Evolutionary conservation across 176 grass and related monocot species (phyloP), one percentile per base, ranked within the genome.

Genomic region (Microstegium vimineum): DNA sequence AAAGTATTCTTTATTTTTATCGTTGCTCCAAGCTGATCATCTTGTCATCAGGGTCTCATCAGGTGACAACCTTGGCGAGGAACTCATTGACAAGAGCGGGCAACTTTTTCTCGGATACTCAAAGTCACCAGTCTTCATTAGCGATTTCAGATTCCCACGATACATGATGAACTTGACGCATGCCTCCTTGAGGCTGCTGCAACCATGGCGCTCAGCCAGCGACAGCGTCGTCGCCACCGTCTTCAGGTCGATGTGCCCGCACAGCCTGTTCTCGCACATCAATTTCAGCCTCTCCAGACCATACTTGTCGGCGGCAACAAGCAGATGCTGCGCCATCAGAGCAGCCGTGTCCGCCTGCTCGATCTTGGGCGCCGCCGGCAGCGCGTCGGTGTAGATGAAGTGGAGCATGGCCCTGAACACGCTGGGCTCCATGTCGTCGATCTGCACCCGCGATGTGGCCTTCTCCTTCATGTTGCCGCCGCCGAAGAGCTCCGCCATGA

Each of bases 291-390:
- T 78, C 34, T 88, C 52, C 5, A 87, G 2, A 17, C 32, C 46
- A 64, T 88, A 88, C n/a, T 8, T 61, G 68, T 83, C 86, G 1
- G 72, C 86, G 13, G 86, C 86, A 16, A 74, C 86, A 52, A 88
- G 80, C 56, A 88, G 49, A 37, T 88, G 71, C n/a, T 77, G 62
- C 4, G 66, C 34, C 79, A 88, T 78, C 40, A 40, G n/a, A n/a
- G n/a, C 46, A 22, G 37, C n/a, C 26, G 4, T 17, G n/a, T 71
- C 76, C n/a, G 27, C 36, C 13, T 38, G 28, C 23, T 34, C 23
- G 0, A 31, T 13, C 12, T 18, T 10, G 28, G 73, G 81, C 73
- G 83, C 14, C 17, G n/a, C n/a, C n/a, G 16, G n/a, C n/a, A n/a
- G n/a, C n/a, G n/a, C n/a, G n/a, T n/a, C n/a, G n/a, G n/a, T n/a